Evolutionary conservation across 176 grass and related monocot species (phyloP).

Genomic region (Lolium perenne): DNA sequence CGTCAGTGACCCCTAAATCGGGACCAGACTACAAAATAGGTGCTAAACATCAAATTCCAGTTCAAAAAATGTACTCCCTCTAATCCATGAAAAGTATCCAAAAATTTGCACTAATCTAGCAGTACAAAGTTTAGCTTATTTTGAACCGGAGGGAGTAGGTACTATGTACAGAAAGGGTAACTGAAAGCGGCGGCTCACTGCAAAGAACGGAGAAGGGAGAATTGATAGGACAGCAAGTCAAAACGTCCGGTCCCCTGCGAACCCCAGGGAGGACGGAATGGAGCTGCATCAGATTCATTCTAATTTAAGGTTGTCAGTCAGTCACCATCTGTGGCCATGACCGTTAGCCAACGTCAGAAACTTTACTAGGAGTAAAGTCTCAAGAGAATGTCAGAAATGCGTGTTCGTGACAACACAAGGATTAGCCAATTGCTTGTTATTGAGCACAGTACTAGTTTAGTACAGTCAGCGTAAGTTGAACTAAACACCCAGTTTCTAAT

Average conservation of each 20-base stretch:
- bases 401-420: background rate
- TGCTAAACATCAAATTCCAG: background rate
- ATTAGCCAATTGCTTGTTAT: background rate
- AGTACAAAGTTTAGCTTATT: too few species aligned
- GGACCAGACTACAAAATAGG: too few species aligned
- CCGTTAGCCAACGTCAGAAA: background rate
- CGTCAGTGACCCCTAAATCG: too few species aligned
- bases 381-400: background rate
- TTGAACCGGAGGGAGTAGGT: too few species aligned
- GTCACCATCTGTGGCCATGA: background rate
- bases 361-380: background rate
- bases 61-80: background rate
- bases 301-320: background rate
- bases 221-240: background rate
- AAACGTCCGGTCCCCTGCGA: background rate
- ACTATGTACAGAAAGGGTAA: background rate
- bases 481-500: background rate
- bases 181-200: conserved; percentile 28
- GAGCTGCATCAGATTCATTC: background rate
- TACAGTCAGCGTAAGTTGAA: background rate
- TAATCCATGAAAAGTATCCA: too few species aligned
- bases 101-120: too few species aligned
- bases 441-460: background rate
- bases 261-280: background rate
- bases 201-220: background rate